Evolutionary conservation across 2,329 filamentous ascomycete species (phyloP).

Genomic region (Ophiostoma sp.): DNA sequence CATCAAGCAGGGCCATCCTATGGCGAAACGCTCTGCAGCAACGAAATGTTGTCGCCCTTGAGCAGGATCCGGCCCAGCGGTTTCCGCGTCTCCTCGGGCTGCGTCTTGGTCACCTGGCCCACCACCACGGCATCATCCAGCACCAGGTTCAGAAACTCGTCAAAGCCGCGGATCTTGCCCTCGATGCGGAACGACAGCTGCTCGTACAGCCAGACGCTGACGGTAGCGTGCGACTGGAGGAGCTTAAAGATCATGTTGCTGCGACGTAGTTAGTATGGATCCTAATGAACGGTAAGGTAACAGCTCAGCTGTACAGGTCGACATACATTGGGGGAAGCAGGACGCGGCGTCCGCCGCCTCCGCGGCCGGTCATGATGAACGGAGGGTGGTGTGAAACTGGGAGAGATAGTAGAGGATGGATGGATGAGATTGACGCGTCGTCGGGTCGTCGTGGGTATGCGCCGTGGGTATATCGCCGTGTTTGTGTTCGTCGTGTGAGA

Average conservation of each 20-base stretch:
- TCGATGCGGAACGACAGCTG: slow-evolving; percentile 92
- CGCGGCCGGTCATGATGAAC: slow-evolving; percentile 57
- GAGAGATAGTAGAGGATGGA: no score
- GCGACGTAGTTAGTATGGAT: background rate
- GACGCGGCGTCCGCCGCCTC: slow-evolving; percentile 61
- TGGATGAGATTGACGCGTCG: background rate
- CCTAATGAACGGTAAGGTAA: no score
- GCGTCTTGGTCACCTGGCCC: slow-evolving; percentile 76
- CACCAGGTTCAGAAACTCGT: slow-evolving; percentile 99
- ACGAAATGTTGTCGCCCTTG: slow-evolving; percentile 84
- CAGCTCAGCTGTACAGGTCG: no score
- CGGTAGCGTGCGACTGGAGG: slow-evolving; percentile 74
- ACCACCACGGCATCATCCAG: slow-evolving; percentile 90
- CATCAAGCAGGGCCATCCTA: background rate
- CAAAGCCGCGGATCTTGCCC: slow-evolving; percentile 94
- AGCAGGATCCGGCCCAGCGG: slow-evolving; percentile 77
- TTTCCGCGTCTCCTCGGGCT: slow-evolving; percentile 72
- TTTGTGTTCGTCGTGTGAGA: background rate
- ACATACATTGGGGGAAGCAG: slow-evolving; percentile 56
- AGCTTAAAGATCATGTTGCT: slow-evolving; percentile 91
- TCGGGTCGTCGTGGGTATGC: background rate
- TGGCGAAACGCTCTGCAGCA: slow-evolving; percentile 63
- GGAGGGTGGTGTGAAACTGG: background rate
- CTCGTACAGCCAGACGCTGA: slow-evolving; percentile 96
- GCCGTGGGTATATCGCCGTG: background rate